Base-by-base conservation (phyloP, 1,139 yeast species). In the Diutina catenulata region DNA sequence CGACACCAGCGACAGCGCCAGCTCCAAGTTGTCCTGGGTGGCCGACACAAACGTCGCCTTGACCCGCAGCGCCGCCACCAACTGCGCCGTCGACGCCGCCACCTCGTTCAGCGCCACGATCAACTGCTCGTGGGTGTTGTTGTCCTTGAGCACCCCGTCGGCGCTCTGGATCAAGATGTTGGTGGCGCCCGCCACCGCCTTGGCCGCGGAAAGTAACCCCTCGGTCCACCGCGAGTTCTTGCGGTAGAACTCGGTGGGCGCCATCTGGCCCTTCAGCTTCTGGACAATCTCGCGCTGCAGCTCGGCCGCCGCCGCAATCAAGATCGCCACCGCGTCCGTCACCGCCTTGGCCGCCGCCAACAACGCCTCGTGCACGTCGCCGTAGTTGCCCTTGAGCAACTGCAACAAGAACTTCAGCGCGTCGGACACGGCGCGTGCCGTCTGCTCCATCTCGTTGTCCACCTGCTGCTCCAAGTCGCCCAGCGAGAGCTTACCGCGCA, bases 201-300 rank as follows among this genome's bases (percentile, higher is more conserved):
- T 80, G 2, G 95, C 86, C 11, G 95, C 95, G 45, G 94, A 82
- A 31, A 87, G 78, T 41, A 86, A 74, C 27, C 96, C 96, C 57
- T 87, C 95, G 1, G 95, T 84, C 96, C 96, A 86, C 51, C 94
- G 70, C 54, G 79, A 86, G 55, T 87, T 84, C 58, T 83, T 84
- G 55, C 80, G 83, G 60, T 87, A 87, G 53, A 80, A 87, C 31
- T 83, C 86, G 3, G 86, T 76, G 41, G 76, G 67, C 2, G 86
- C 66, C 40, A 72, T 76, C 1, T 74, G 56, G 5, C 93, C 93
- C 46, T 69, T 69, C 28, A 87, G 86, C 45, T 72, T 72, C 36
- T 74, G 69, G 5, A 83, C 94, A 53, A 86, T 84, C 56, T 86
- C 95, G 41, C 73, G 64, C 56, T 86, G 95, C 18, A 93, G 78